Evolutionary conservation across 345 rosid genomes (phyloP).

Genomic region (Cardiospermum halicacabum): DNA sequence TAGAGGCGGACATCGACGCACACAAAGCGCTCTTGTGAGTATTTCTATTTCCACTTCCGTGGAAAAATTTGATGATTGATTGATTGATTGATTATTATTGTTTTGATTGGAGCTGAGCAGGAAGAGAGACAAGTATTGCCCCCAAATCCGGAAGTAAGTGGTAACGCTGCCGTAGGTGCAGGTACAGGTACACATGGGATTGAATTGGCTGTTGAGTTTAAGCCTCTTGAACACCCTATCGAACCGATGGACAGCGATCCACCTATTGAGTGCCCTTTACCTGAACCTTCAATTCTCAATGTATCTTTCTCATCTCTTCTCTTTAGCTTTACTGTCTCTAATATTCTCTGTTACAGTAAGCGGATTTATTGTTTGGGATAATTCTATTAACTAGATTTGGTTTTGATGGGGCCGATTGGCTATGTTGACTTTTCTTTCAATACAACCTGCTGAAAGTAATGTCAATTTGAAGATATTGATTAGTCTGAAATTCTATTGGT

Average conservation of each 20-base stretch:
- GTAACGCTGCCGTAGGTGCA: constrained; percentile 32
- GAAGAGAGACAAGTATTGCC: constrained; percentile 64
- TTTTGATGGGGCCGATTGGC: neutral
- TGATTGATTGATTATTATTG: too few relatives aligned
- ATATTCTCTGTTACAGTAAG: too few relatives aligned
- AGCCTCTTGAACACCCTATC: constrained; percentile 85
- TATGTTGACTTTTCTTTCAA: neutral
- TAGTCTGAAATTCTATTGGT: neutral
- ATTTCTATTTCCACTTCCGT: neutral
- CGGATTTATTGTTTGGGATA: too few relatives aligned
- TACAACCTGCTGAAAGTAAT: neutral
- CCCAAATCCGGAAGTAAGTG: constrained; percentile 40
- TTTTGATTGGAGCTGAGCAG: constrained; percentile 48
- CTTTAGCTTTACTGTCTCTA: too few relatives aligned
- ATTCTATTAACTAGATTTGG: too few relatives aligned
- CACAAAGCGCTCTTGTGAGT: constrained; percentile 83
- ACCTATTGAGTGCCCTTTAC: constrained; percentile 82
- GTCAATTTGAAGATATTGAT: neutral
- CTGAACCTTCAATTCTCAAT: constrained; percentile 91
- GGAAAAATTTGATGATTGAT: neutral
- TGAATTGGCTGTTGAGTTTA: constrained; percentile 76
- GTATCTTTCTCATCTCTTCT: constrained; percentile 25
- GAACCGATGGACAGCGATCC: constrained; percentile 80
- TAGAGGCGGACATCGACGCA: constrained; percentile 65
- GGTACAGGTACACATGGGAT: constrained; percentile 73